Base-by-base conservation (phyloP, 1,284 basidiomycete species). In the Uromyces viciae-fabae region DNA sequence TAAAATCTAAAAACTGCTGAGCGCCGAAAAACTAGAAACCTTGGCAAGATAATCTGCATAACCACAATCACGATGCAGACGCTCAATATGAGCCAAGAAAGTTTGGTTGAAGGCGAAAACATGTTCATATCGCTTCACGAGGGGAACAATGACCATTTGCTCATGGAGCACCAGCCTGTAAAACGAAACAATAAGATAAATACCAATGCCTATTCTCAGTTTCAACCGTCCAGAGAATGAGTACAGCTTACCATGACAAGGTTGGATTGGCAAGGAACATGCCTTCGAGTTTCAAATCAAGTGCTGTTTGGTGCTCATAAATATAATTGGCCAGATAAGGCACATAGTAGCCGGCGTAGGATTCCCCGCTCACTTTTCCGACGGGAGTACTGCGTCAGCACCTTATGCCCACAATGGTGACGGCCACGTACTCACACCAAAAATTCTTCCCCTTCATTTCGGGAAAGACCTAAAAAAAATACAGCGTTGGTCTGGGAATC, bases 21-120 rank as follows among this genome's bases (percentile, higher is more conserved):
- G 33, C 22, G 31, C 17, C 4, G 40, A 56, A 25, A 19, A 4
- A 19, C 31, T 52, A 33, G 11, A 28, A 40, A 79, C 76, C 56
- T 79, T 79, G 22, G 43, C 49, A 22, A 79, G 52, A 56, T 79
- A 79, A 56, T 79, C 76, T 22, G 76, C 76, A 71, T 79, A 79
- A 38, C 76, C 76, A 71, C 76, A 79, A 58, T 54, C 49, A 58
- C 60, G 66, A 46, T 79, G 76, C 40, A 79, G 36, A 43, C 49
- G 42, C 14, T 43, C 52, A n/a, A 79, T 31, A 22, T 68, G 42
- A 5, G 49, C 52, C 64, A 38, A 56, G 40, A 79, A 79, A 1
- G 76, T 79, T 58, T 56, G 25, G 17, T 79, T 79, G 25, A 79
- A 56, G 11, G 66, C 64, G 31, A 79, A 79, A 2, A 79, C 76